Percentiles rank a stretch among this genome's conserved stretches.
Conservation (phyloP, 202 grass and related monocot genomes). For the Panicum virgatum region DNA sequence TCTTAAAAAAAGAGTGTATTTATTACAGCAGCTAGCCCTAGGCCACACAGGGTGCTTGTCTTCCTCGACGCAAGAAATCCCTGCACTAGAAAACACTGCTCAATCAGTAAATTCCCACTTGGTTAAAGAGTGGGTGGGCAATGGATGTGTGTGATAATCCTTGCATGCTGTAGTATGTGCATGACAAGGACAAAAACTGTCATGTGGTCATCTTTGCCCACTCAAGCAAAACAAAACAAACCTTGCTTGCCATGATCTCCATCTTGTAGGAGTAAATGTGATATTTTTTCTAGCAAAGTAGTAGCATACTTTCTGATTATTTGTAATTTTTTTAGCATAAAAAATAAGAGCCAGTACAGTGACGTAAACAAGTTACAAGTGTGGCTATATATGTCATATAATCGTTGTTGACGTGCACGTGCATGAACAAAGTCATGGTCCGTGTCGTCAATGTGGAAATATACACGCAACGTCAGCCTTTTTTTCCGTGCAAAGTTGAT, state of each 20-base stretch:
- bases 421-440: conserved; percentile 26
- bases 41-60: neutral
- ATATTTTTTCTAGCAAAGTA: neutral
- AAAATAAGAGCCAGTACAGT: neutral
- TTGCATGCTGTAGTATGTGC: neutral
- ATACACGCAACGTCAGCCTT: neutral
- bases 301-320: neutral
- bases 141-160: neutral
- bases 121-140: neutral
- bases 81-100: neutral
- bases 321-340: neutral
- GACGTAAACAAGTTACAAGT: neutral
- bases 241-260: neutral
- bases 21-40: neutral
- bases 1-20: neutral
- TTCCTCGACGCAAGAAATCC: neutral
- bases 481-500: neutral
- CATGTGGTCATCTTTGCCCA: neutral
- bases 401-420: conserved; percentile 33
- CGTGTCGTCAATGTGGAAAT: conserved; percentile 23
- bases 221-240: neutral
- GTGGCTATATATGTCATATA: neutral
- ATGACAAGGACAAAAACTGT: neutral
- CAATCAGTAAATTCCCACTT: conserved; percentile 27
- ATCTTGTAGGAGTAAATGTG: neutral